Evolutionary conservation across 495 filamentous ascomycete genomes (phyloP).

Genomic region (Hypoxylon perforatum): DNA sequence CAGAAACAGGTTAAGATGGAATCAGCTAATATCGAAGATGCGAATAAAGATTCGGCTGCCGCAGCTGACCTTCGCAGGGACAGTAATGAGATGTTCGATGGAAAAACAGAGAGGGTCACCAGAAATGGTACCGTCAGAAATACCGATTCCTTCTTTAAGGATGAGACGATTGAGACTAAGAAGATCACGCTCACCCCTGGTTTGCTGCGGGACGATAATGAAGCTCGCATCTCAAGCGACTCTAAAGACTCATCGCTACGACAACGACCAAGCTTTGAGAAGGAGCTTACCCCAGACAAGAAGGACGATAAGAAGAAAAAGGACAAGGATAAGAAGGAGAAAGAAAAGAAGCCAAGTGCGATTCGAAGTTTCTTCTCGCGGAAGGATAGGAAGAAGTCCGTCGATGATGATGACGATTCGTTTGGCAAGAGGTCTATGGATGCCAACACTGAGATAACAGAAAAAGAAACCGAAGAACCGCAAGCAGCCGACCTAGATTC

Average conservation of each 20-base stretch:
- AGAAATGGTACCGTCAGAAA: conserved; percentile 87
- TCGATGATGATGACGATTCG: conserved; percentile 75
- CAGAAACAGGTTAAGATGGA: conserved; percentile 58
- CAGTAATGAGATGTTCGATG: conserved; percentile 77
- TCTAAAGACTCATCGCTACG: conserved; percentile 66
- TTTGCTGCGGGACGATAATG: conserved; percentile 85
- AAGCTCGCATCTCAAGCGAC: conserved; percentile 68
- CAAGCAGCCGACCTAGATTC: conserved; percentile 46
- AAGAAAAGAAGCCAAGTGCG: conserved; percentile 91
- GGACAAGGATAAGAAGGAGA: conserved; percentile 83
- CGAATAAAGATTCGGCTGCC: conserved; percentile 11
- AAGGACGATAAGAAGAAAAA: conserved; percentile 65
- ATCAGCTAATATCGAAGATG: conserved; percentile 50
- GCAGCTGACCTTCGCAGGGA: conserved; percentile 54
- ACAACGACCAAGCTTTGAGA: conserved; percentile 64
- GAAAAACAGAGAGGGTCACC: conserved; percentile 68
- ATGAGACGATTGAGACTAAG: conserved; percentile 92
- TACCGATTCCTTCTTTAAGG: conserved; percentile 96
- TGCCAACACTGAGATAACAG: conserved; percentile 47
- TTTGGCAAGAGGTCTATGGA: conserved; percentile 71
- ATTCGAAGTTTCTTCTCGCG: conserved; percentile 95
- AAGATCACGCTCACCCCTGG: conserved; percentile 98
- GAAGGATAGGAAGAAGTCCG: conserved; percentile 86
- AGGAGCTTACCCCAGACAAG: conserved; percentile 60
- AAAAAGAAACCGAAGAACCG: conserved; percentile 58